Conservation (phyloP, 352 stramenopile species). For the Pythium sp. region DNA sequence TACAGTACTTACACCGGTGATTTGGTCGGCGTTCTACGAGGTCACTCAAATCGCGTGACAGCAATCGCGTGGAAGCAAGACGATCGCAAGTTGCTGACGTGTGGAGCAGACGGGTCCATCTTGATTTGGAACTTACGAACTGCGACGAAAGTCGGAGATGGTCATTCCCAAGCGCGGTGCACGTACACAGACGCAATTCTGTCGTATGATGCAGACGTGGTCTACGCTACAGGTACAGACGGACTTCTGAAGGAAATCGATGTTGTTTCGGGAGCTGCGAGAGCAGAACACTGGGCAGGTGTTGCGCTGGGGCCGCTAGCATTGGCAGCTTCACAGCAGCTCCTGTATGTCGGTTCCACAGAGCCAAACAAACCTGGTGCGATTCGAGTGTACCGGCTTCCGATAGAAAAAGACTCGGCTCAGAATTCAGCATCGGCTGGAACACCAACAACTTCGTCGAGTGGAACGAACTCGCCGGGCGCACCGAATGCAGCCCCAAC, state of each 20-base stretch:
- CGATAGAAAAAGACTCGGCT: constrained; percentile 53
- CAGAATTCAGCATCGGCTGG: constrained; percentile 7
- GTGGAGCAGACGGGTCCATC: constrained; percentile 73
- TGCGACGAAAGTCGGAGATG: constrained; percentile 73
- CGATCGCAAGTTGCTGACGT: constrained; percentile 73
- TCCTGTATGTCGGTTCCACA: constrained; percentile 87
- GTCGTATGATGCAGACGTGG: constrained; percentile 57
- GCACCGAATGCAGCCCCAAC: constrained; percentile 12
- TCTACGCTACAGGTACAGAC: constrained; percentile 91
- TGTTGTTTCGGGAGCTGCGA: constrained; percentile 51
- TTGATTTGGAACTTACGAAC: constrained; percentile 74
- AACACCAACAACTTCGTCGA: constrained; percentile 16
- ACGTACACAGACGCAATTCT: constrained; percentile 66
- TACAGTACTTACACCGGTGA: constrained; percentile 83
- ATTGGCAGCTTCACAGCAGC: constrained; percentile 82
- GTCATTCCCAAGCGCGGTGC: constrained; percentile 72
- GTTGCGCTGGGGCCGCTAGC: constrained; percentile 71
- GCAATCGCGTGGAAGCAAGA: constrained; percentile 77
- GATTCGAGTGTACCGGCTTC: constrained; percentile 71
- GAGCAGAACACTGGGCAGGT: constrained; percentile 58
- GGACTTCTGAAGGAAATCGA: constrained; percentile 90
- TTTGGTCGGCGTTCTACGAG: constrained; percentile 61
- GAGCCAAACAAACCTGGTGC: constrained; percentile 68
- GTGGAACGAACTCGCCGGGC: constrained; percentile 19
- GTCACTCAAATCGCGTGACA: constrained; percentile 83